Evolutionary conservation across 1,284 basidiomycete genomes (phyloP).

Genomic region (Marasmius oreades): DNA sequence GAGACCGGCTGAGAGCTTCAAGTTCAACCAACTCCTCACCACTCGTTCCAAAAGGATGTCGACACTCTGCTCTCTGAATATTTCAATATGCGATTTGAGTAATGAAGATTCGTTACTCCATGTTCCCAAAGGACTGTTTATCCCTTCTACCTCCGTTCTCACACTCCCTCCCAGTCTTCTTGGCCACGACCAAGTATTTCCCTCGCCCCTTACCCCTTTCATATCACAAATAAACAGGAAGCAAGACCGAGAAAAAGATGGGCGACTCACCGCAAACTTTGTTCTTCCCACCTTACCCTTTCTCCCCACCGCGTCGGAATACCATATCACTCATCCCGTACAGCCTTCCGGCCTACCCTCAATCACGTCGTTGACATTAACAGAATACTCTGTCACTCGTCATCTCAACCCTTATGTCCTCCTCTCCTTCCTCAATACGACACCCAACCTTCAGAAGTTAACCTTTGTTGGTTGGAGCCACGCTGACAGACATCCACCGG

Average conservation of each 20-base stretch:
- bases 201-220: not conserved
- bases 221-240: not conserved
- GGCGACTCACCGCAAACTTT: not conserved
- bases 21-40: not conserved
- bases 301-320: constrained; percentile 23
- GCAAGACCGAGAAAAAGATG: not conserved
- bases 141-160: not conserved
- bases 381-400: constrained; percentile 40
- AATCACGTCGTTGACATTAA: constrained; percentile 51
- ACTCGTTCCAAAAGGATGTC: not conserved
- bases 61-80: not conserved
- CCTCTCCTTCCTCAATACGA: constrained; percentile 55
- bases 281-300: constrained; percentile 1
- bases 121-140: not conserved
- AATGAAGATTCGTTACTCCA: not conserved
- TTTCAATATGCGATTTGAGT: not conserved
- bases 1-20: not conserved
- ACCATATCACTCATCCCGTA: constrained; percentile 32
- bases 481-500: constrained; percentile 30
- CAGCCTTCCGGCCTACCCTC: constrained; percentile 39
- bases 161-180: not conserved
- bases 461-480: constrained; percentile 52
- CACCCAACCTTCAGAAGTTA: constrained; percentile 56
- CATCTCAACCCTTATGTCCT: constrained; percentile 43
- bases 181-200: not conserved